Conservation (phyloP, 805 yeast species). For the Hanseniaspora osmophila region DNA sequence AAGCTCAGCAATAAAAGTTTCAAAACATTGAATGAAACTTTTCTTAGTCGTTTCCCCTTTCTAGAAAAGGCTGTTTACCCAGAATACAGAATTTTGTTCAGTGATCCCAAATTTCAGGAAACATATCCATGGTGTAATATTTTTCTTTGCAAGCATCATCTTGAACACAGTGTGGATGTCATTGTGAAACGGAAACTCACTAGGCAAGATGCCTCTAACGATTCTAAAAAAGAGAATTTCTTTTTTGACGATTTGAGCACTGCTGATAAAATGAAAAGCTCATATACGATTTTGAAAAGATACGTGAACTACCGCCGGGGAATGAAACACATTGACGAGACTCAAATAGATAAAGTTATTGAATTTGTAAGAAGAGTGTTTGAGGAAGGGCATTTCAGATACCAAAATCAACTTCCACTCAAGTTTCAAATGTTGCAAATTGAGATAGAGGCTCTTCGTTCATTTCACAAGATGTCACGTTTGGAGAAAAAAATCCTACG, state of each 20-base stretch:
- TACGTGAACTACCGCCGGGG: neutral
- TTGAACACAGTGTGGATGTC: neutral
- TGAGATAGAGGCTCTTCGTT: neutral
- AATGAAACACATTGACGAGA: neutral
- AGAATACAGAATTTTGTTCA: neutral
- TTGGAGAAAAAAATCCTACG: neutral
- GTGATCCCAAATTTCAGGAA: neutral
- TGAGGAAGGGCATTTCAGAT: neutral
- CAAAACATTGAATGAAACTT: neutral
- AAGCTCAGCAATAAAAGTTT: neutral
- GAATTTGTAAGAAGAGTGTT: neutral
- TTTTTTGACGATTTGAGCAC: neutral
- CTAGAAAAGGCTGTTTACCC: neutral
- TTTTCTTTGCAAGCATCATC: neutral
- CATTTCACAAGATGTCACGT: neutral
- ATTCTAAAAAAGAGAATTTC: neutral
- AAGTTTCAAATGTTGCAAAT: neutral
- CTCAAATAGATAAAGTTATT: neutral
- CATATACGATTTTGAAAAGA: neutral
- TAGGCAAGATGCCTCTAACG: neutral
- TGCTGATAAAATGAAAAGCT: neutral
- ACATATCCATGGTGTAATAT: neutral
- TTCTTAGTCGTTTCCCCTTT: neutral
- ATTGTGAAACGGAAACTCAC: neutral
- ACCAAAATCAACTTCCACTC: neutral